Conservation (phyloP, 192 early-diverging fungal genomes). For the Diversispora epigaea region DNA sequence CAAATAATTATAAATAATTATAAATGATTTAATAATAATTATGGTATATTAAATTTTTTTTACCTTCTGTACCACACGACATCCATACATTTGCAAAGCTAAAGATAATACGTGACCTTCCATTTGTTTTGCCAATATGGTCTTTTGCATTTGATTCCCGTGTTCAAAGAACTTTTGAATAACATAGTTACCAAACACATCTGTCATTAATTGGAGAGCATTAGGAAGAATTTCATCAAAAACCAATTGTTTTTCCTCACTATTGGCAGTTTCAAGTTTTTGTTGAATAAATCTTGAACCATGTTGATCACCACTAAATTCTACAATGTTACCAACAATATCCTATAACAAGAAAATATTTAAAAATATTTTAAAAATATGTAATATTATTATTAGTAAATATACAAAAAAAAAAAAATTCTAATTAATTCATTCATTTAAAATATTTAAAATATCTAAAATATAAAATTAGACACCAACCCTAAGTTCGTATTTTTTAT, state of each 20-base stretch:
- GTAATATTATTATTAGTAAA: slow-evolving; percentile 9
- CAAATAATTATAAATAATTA: no score
- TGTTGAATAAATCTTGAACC: slow-evolving; percentile 99
- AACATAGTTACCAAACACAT: slow-evolving; percentile 99
- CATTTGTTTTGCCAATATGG: slow-evolving; percentile 91
- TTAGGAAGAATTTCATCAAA: slow-evolving; percentile 95
- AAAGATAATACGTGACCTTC: slow-evolving; percentile 91
- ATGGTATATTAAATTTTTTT: background rate
- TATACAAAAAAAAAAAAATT: background rate
- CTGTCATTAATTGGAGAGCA: slow-evolving; percentile 93
- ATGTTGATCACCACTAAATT: slow-evolving; percentile 98
- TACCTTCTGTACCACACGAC: slow-evolving; percentile 96
- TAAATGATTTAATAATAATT: no score
- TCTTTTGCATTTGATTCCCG: slow-evolving; percentile 91
- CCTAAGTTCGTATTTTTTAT: slow-evolving; percentile 91
- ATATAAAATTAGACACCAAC: slow-evolving; percentile 41
- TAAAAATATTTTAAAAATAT: slow-evolving; percentile 19
- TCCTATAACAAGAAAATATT: slow-evolving; percentile 55
- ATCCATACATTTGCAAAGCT: slow-evolving; percentile 99
- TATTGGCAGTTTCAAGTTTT: slow-evolving; percentile 88
- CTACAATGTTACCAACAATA: slow-evolving; percentile 90
- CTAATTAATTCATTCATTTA: background rate
- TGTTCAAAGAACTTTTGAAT: slow-evolving; percentile 99
- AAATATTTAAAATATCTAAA: background rate
- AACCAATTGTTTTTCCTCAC: slow-evolving; percentile 94